Evolutionary conservation across 1,139 yeast genomes (phyloP).

Genomic region (Tardiomyces blankii): DNA sequence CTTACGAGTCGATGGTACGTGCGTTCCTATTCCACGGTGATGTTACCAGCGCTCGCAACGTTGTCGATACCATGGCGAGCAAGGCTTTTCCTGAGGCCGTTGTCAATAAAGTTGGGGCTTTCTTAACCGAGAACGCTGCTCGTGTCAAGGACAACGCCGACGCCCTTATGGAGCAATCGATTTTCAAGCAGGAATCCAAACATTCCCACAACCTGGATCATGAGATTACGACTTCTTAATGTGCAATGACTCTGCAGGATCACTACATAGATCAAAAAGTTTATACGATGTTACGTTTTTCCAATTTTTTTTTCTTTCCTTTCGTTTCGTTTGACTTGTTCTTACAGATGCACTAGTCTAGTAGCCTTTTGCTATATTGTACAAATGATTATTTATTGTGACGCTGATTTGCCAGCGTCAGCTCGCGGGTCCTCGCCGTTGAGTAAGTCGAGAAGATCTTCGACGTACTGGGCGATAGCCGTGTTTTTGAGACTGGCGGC

Average conservation of each 20-base stretch:
- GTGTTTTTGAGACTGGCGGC: conserved; percentile 18
- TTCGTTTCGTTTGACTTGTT: no score
- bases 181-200: background rate
- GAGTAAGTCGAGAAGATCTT: background rate
- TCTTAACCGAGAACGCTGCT: background rate
- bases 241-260: background rate
- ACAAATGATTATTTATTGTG: background rate
- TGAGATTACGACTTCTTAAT: background rate
- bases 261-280: no score
- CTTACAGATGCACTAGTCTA: no score
- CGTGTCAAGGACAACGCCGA: background rate
- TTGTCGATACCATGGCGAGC: conserved; percentile 19
- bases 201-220: background rate
- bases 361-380: no score
- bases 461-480: conserved; percentile 6
- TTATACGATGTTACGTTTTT: no score
- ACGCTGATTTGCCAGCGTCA: background rate
- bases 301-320: no score
- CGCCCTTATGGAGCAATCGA: background rate
- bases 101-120: conserved; percentile 15
- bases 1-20: conserved; percentile 27
- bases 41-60: conserved; percentile 15
- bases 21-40: conserved; percentile 23
- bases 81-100: conserved; percentile 23
- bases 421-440: background rate